Conservation (phyloP, 208 protist genomes). For the Leishmania turanica region DNA sequence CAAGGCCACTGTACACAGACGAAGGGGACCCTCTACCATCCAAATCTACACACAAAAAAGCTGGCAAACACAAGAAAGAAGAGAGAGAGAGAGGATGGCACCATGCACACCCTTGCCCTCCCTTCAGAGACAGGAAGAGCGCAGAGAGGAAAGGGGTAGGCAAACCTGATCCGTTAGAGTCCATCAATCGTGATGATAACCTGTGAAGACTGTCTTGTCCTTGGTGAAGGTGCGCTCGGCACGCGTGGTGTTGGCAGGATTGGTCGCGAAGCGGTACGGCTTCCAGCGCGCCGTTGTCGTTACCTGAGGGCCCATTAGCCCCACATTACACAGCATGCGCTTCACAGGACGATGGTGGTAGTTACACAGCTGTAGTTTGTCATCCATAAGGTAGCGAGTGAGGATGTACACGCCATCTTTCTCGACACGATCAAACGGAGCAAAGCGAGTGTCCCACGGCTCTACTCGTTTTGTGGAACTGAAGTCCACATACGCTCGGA, state of each 20-base stretch:
- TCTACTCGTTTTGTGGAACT: constrained; percentile 81
- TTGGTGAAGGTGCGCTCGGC: constrained; percentile 81
- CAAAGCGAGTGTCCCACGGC: constrained; percentile 92
- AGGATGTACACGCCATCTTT: constrained; percentile 91
- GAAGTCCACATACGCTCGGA: constrained; percentile 89
- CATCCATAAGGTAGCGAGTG: constrained; percentile 87
- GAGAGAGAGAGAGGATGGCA: no score
- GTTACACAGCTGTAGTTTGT: constrained; percentile 90
- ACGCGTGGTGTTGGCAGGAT: constrained; percentile 71
- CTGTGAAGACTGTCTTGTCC: constrained; percentile 82
- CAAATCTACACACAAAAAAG: not conserved
- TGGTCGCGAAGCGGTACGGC: constrained; percentile 79
- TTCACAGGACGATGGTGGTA: constrained; percentile 90
- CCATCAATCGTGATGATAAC: constrained; percentile 75
- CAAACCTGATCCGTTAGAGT: not conserved
- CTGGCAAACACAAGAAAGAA: not conserved
- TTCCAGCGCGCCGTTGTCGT: constrained; percentile 88
- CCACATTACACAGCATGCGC: constrained; percentile 88
- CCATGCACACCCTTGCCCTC: no score
- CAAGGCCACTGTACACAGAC: not conserved
- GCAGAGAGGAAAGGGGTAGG: not conserved
- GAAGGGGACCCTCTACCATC: not conserved
- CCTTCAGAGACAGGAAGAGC: not conserved
- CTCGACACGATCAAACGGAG: constrained; percentile 89
- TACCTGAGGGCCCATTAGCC: constrained; percentile 85